Evolutionary conservation across 371 early-diverging fungal genomes (phyloP).

Genomic region (Apophysomyces elegans): DNA sequence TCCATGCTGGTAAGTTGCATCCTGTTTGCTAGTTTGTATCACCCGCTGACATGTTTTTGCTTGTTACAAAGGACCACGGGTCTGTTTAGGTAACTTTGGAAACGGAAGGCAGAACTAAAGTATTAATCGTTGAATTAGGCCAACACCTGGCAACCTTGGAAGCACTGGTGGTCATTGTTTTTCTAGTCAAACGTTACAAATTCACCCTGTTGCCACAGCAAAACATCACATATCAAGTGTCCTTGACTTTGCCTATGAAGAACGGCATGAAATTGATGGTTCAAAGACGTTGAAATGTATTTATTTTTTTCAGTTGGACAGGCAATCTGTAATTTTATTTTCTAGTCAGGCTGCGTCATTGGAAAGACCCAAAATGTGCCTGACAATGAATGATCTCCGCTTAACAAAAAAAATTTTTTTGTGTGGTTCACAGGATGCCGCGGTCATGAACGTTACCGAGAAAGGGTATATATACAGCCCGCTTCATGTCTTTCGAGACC

Average conservation of each 20-base stretch:
- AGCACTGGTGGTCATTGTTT: conserved; percentile 33
- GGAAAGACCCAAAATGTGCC: no score
- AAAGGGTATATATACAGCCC: no score
- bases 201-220: conserved; percentile 43
- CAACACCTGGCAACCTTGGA: conserved; percentile 44
- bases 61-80: conserved; percentile 15
- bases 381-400: no score
- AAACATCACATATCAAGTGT: conserved; percentile 27
- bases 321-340: no score
- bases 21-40: not conserved
- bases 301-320: no score
- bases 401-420: no score
- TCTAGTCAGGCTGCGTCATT: no score
- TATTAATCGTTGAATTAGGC: not conserved
- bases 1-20: conserved; percentile 56
- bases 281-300: conserved; percentile 1
- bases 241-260: conserved; percentile 51
- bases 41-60: not conserved
- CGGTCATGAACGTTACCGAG: no score
- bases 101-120: no score
- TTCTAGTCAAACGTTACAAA: conserved; percentile 36
- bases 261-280: conserved; percentile 40
- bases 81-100: conserved; percentile 19
- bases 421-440: no score
- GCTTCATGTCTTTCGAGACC: no score